Evolutionary conservation across 805 yeast genomes (phyloP), one percentile per base, ranked within the genome.

Genomic region (Yarrowia sp.): DNA sequence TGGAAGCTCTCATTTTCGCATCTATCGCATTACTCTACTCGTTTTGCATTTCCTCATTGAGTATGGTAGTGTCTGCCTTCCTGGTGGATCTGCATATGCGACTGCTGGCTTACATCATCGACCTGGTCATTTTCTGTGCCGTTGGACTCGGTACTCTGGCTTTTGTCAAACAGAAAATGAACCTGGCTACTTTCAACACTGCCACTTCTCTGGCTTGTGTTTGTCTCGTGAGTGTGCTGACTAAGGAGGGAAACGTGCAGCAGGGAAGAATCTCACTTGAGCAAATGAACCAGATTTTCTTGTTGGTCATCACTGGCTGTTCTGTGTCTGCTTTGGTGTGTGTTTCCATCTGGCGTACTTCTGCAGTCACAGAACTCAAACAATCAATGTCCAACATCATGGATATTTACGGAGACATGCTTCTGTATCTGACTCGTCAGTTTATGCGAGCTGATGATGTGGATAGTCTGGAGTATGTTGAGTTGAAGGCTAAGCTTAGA

Each of bases 141-240:
- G 62, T 71, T 1, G 83, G 90, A 0, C 75, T 89, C 28, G 95
- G 95, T 0, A 67, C 82, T 14, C 81, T 90, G 33, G 88, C 95
- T 0, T 87, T 80, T 70, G 79, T 84, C 78, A 90, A 90, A 68
- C 90, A 86, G 70, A 79, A 82, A 66, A 83, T 89, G 63, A 81
- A 83, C 69, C 84, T 83, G 70, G 86, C 83, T 17, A 87, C 89
- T 0, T 90, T 89, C 75, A 88, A 88, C 69, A 89, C 93, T 11
- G 93, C 96, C 0, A 88, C 95, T 70, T 85, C 92, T 0, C 76
- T 89, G 55, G 89, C 92, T 1, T 84, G 89, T 8, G 88, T 89
- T 61, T 82, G 88, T 3, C 76, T 89, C 28, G 85, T 89, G 2
- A 82, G 91, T 0, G 86, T 89, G 66, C 80, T 90, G 65, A 84